Conservation (phyloP, 2,329 filamentous ascomycete genomes). For the Fusarium gaditjirri region DNA sequence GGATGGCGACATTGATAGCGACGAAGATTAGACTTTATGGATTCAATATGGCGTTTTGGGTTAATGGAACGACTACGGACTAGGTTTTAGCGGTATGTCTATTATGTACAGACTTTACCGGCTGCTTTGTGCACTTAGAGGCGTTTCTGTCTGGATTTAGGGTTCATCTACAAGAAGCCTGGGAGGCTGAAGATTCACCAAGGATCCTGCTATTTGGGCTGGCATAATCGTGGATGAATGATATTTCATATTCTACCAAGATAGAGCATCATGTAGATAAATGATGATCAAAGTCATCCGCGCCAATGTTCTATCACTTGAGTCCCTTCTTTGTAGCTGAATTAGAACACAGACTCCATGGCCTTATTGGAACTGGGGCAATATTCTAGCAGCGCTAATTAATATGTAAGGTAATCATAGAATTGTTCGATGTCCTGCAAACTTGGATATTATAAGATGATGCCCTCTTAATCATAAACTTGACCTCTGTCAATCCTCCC, state of each 20-base stretch:
- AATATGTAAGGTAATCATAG: not conserved
- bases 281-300: constrained; percentile 4
- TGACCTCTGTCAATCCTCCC: not conserved
- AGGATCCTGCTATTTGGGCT: not conserved
- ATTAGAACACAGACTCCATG: not conserved
- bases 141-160: constrained; percentile 25
- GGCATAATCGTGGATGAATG: not conserved
- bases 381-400: not conserved
- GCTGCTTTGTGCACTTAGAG: constrained; percentile 28
- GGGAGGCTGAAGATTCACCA: not conserved
- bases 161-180: constrained; percentile 6
- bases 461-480: not conserved
- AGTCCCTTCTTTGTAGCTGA: not conserved
- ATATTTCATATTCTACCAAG: constrained; percentile 10
- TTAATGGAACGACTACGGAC: not conserved
- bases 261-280: constrained; percentile 24
- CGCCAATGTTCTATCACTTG: not conserved
- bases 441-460: not conserved
- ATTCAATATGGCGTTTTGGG: constrained; percentile 10
- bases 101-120: constrained; percentile 8
- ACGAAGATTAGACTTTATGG: constrained; percentile 36
- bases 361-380: not conserved
- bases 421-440: not conserved
- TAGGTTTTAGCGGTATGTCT: not conserved
- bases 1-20: constrained; percentile 54